Base-by-base conservation (phyloP, 768 basidiomycete species). In the Dioszegia crocea region DNA sequence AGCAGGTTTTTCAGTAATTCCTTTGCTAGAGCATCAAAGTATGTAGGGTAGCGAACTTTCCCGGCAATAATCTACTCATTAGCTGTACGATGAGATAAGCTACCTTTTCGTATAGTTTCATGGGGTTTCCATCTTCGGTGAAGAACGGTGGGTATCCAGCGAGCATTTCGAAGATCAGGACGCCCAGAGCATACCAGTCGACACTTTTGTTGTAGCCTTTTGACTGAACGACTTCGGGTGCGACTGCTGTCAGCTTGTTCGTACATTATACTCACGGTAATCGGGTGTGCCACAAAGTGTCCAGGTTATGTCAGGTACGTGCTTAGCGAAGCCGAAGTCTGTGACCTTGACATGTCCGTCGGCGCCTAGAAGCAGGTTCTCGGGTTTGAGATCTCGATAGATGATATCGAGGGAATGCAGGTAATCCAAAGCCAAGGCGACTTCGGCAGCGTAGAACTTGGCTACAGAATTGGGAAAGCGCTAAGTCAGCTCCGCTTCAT, bases 321-420 rank as follows among this genome's bases (percentile, higher is more conserved):
- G 67, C 33, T 74, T 73, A 31, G 77, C 76, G 71, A 97, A 96
- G 14, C 93, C 93, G 68, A 97, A 97, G 75, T 97, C 93, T 16
- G 92, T 91, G 31, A 97, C 86, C 78, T 94, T 96, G 78, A 97
- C 91, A 76, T 97, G 92, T 0, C 93, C 93, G 71, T 96, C 92
- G n/a, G 85, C 82, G 62, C 88, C 90, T 51, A 97, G 83, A 29
- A 97, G 82, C 47, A 97, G 88, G 73, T 97, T 97, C 75, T 79
- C 77, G 12, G 77, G 77, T 60, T 78, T 78, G 36, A 78, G 65
- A 61, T 78, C 77, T 16, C 77, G 72, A 64, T 78, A 78, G 63
- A 78, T 78, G 67, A 78, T 78, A 57, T 78, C 72, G 27, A 78
- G 66, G 0, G 77, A 78, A 53, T 78, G 77, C 1, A 78, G 69